Conservation (phyloP, 495 filamentous ascomycete species). For the Acidomyces sp. region DNA sequence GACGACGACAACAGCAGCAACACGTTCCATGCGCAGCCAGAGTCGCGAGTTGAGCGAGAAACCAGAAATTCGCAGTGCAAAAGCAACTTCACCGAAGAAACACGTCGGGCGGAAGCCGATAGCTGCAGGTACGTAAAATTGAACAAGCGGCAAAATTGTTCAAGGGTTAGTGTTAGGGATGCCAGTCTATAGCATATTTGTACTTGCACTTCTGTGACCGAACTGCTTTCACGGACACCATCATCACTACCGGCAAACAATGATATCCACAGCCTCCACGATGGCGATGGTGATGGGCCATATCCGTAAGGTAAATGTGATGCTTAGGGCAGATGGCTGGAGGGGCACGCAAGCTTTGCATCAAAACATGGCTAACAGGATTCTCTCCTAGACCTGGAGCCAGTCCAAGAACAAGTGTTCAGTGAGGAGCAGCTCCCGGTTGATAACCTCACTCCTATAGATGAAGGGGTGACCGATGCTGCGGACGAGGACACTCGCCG, state of each 20-base stretch:
- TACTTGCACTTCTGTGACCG: too few relatives aligned
- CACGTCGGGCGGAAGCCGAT: not conserved
- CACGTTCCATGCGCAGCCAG: conserved; percentile 1
- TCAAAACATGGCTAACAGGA: conserved; percentile 4
- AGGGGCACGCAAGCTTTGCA: too few relatives aligned
- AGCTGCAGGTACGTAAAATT: not conserved
- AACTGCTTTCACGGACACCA: too few relatives aligned
- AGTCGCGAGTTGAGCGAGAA: conserved; percentile 8
- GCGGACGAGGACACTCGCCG: conserved; percentile 3
- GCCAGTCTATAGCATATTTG: too few relatives aligned
- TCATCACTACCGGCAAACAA: too few relatives aligned
- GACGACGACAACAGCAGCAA: too few relatives aligned
- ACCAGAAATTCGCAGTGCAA: not conserved
- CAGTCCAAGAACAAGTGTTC: conserved; percentile 25
- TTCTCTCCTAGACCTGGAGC: conserved; percentile 25
- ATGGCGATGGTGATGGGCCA: too few relatives aligned
- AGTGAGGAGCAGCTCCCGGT: conserved; percentile 6
- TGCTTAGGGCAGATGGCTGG: too few relatives aligned
- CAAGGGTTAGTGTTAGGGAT: too few relatives aligned
- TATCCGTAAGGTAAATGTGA: too few relatives aligned
- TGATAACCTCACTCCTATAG: not conserved
- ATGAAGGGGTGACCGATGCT: conserved; percentile 9
- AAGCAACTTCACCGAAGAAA: not conserved
- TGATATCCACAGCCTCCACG: too few relatives aligned
- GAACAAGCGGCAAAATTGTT: too few relatives aligned